Conservation (phyloP, 352 stramenopile genomes). For the Phytophthora colocasiae region DNA sequence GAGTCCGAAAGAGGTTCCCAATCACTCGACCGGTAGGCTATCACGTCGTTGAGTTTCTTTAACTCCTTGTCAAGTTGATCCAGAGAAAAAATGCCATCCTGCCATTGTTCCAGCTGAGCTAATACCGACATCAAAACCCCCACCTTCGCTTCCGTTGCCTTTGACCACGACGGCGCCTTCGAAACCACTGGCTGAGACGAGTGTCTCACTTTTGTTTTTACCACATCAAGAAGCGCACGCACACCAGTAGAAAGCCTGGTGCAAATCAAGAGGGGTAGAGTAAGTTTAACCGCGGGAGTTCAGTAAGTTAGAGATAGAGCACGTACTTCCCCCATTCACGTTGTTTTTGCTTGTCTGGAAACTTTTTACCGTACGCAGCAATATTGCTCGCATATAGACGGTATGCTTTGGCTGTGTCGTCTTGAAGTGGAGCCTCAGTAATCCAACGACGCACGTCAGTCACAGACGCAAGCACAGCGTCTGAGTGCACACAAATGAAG, state of each 20-base stretch:
- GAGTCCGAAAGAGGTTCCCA: slow-evolving; percentile 23
- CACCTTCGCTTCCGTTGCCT: slow-evolving; percentile 6
- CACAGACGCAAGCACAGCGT: slow-evolving; percentile 4
- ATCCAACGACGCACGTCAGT: slow-evolving; percentile 18
- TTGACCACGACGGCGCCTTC: not conserved
- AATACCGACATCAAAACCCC: slow-evolving; percentile 1
- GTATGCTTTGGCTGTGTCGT: slow-evolving; percentile 17
- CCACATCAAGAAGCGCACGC: slow-evolving; percentile 1
- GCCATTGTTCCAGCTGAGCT: slow-evolving; percentile 26
- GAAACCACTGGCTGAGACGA: not conserved
- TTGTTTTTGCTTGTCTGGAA: slow-evolving; percentile 4
- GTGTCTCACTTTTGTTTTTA: slow-evolving; percentile 1
- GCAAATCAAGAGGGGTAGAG: not conserved
- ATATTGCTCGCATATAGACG: slow-evolving; percentile 11
- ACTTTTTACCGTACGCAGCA: slow-evolving; percentile 16
- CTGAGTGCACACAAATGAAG: not conserved
- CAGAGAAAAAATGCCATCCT: slow-evolving; percentile 40
- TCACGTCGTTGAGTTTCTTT: slow-evolving; percentile 9
- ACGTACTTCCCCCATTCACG: slow-evolving; percentile 25
- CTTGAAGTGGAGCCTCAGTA: slow-evolving; percentile 1
- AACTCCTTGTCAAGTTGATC: slow-evolving; percentile 38
- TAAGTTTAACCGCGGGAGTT: not conserved
- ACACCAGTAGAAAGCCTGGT: slow-evolving; percentile 18
- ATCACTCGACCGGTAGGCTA: slow-evolving; percentile 22
- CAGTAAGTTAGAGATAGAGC: not conserved